Base-by-base conservation (phyloP, 331 rosid genomes). In the Acacia concinna region DNA sequence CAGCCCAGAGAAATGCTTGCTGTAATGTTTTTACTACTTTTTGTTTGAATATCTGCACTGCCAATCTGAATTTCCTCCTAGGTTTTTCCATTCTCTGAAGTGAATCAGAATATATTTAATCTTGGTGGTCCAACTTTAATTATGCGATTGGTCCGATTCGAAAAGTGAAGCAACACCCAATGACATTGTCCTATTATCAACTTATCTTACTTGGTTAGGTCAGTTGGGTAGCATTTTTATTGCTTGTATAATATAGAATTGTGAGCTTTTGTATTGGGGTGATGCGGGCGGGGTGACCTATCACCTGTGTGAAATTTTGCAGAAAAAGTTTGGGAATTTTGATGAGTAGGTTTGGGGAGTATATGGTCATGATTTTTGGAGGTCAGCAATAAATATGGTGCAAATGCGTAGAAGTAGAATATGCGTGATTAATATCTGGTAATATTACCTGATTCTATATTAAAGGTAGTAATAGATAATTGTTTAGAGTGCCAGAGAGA, bases 371-470 rank as follows among this genome's bases (percentile, higher is more conserved):
- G 47, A 34, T 75, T 14, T 44, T 75, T 0, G 23, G 68, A 49
- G 47, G 25, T 59, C 23, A 23, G 54, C 70, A 30, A 52, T 80
- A 23, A 81, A 69, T 14, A 13, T 54, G 57, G 54, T 63, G 78
- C 32, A 52, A 77, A 70, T 46, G 71, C 27, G 9, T 28, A 63
- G 38, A 70, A 70, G 17, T 56, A 37, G 11, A 52, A 49, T 34
- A 27, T 7, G 1, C 47, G 40, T 40, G 73, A 8, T 47, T 23
- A 32, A 21, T 56, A 10, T 56, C 23, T 54, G 31, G 15, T 32
- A 41, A 78, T 43, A 15, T 75, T 60, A 46, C 18, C 23, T 56
- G 12, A 49, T 35, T 14, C 11, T 27, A 9, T 59, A 44, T 27
- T 71, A 44, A 65, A 13, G 65, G 68, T 44, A 37, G 14, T 4